Evolutionary conservation across 176 grass and related monocot genomes (phyloP), one percentile per base, ranked within the genome.

Genomic region (Ampelocalamus luodianensis): DNA sequence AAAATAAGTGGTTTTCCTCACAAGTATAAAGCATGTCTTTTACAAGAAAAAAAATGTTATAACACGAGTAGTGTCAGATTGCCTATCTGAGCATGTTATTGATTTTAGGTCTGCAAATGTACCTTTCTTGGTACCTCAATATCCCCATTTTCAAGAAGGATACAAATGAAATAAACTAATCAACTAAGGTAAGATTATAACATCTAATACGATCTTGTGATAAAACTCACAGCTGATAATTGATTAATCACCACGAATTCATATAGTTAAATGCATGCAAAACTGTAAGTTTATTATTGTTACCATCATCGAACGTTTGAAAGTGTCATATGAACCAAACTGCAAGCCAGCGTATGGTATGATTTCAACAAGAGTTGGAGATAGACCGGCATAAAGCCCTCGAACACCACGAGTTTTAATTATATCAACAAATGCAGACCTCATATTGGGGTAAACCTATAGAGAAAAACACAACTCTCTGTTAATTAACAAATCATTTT

Each of bases 281-380:
- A 79, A 69, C 24, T 17, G 10, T 13, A 11, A 79, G 13, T 53
- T 83, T 69, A 69, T 22, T 60, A 23, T 18, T 26, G 27, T 77
- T 98, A 98, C 96, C 91, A 98, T 96, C 91, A 98, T 94, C 5
- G 87, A 96, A 56, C 91, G 89, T 81, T 98, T 98, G 89, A 95
- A 98, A 59, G 91, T 94, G 74, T 98, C 96, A 20, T 96, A 98
- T 77, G 96, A 94, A 68, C 96, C 96, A 81, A 98, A 94, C 64
- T 98, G 96, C 83, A 98, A 75, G 50, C 93, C 93, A 43, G 96
- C 96, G 82, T 98, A 98, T 86, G 96, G 96, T 92, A 98, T 89
- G 63, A 94, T 98, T 85, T 98, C 96, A 85, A 96, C 91, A 14
- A 98, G 80, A 42, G 96, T 98, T 71, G 93, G 93, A 16, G 88